Evolutionary conservation across 768 basidiomycete genomes (phyloP).

Genomic region (Boletus rubescentipes): DNA sequence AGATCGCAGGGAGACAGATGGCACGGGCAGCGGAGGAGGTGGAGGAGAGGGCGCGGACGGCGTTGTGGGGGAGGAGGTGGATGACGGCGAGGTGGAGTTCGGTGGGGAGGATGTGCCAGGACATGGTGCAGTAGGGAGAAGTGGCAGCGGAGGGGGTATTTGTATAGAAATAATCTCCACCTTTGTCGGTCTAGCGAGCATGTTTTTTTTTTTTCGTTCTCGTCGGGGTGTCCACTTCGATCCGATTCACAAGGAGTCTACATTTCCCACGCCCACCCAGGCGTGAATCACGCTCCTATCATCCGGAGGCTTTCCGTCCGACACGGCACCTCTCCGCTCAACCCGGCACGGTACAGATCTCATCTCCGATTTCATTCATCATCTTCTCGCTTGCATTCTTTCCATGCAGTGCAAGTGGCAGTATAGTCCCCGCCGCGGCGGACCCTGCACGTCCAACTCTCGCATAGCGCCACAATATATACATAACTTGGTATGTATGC

Average conservation of each 20-base stretch:
- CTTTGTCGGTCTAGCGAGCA: slow-evolving; percentile 12
- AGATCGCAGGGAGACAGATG: slow-evolving; percentile 56
- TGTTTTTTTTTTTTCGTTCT: slow-evolving; percentile 6
- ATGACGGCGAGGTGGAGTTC: slow-evolving; percentile 66
- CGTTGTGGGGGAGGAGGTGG: slow-evolving; percentile 43
- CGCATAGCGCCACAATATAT: no score
- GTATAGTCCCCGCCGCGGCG: no score
- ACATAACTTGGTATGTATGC: no score
- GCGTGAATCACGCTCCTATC: slow-evolving; percentile 18
- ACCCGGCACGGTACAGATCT: slow-evolving; percentile 15
- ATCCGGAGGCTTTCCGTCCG: slow-evolving; percentile 29
- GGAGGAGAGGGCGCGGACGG: slow-evolving; percentile 47
- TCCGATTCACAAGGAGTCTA: slow-evolving; percentile 24
- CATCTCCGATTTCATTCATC: not conserved
- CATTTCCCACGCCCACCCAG: not conserved
- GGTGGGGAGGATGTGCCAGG: slow-evolving; percentile 59
- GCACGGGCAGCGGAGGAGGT: slow-evolving; percentile 51
- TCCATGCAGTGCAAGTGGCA: no score
- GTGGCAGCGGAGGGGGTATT: not conserved
- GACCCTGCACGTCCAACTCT: no score
- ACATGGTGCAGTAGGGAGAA: no score
- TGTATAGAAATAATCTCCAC: slow-evolving; percentile 14
- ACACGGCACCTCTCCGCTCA: slow-evolving; percentile 18
- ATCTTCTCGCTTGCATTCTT: not conserved
- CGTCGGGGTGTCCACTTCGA: slow-evolving; percentile 16